Conservation (phyloP, 2,329 filamentous ascomycete genomes). For the Fusarium brachygibbosum region DNA sequence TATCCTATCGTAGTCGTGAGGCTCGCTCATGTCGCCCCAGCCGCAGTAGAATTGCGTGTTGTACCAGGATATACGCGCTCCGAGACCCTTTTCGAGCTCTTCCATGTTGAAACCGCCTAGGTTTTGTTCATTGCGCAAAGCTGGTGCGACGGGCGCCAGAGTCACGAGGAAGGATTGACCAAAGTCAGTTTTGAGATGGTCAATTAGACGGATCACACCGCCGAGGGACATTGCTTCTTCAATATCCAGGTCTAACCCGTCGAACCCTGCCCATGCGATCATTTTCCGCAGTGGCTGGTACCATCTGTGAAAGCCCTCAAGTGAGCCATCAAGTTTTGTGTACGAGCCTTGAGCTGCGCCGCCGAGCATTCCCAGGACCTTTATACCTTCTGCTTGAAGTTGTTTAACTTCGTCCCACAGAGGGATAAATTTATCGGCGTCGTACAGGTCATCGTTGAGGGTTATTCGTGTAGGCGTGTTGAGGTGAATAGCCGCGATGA, state of each 20-base stretch:
- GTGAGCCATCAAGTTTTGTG: slow-evolving; percentile 64
- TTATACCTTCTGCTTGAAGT: slow-evolving; percentile 79
- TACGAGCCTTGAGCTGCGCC: slow-evolving; percentile 83
- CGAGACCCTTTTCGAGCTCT: slow-evolving; percentile 73
- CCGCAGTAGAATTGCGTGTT: slow-evolving; percentile 92
- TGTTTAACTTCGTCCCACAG: slow-evolving; percentile 81
- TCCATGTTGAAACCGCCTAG: slow-evolving; percentile 85
- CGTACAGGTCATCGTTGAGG: slow-evolving; percentile 81
- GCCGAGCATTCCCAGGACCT: slow-evolving; percentile 86
- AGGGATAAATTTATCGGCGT: slow-evolving; percentile 72
- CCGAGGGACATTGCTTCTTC: slow-evolving; percentile 79
- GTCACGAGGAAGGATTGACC: slow-evolving; percentile 79
- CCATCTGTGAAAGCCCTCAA: slow-evolving; percentile 77
- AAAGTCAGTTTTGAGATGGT: slow-evolving; percentile 76
- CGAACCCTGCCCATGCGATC: slow-evolving; percentile 70
- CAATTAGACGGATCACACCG: slow-evolving; percentile 74
- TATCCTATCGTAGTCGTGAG: slow-evolving; percentile 61
- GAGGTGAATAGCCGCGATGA: slow-evolving; percentile 85
- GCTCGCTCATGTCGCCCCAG: slow-evolving; percentile 71
- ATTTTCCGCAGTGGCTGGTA: slow-evolving; percentile 76
- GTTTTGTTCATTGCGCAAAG: slow-evolving; percentile 67
- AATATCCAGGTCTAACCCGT: slow-evolving; percentile 81
- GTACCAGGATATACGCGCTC: slow-evolving; percentile 80
- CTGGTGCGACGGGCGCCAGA: slow-evolving; percentile 82
- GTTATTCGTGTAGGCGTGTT: slow-evolving; percentile 75